These are phyloP conservation scores for Diplodia scrobiculata DNA, from an alignment of 2,329 filamentous ascomycete species.

Conservation along the genomic window DNA sequence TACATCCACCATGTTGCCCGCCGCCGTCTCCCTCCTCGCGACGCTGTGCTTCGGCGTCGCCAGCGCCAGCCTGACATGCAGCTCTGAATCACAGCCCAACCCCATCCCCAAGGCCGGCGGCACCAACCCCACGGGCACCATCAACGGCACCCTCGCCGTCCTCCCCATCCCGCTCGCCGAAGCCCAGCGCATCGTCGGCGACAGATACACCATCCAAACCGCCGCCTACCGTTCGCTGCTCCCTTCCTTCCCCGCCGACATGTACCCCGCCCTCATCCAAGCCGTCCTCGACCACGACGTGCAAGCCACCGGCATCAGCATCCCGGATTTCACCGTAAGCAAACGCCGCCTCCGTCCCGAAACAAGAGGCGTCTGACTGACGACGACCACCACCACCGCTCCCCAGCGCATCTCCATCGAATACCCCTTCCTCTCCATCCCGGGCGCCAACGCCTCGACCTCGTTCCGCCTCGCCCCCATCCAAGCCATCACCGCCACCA, in stretches of 20 bases:
- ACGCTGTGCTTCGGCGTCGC: not conserved
- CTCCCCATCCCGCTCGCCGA: conserved; percentile 54
- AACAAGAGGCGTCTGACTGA: conserved; percentile 32
- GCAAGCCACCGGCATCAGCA: conserved; percentile 47
- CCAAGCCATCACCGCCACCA: conserved; percentile 52
- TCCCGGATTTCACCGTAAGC: conserved; percentile 55
- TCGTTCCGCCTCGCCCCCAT: conserved; percentile 56
- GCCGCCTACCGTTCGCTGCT: conserved; percentile 53
- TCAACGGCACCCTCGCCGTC: conserved; percentile 58
- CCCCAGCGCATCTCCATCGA: conserved; percentile 54
- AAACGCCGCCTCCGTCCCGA: too few species aligned
- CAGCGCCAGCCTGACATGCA: conserved; percentile 31
- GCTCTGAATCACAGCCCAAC: conserved; percentile 48
- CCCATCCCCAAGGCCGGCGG: conserved; percentile 54
- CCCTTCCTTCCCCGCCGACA: conserved; percentile 54
- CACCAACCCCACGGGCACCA: conserved; percentile 53
- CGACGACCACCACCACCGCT: not conserved
- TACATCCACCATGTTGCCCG: not conserved
- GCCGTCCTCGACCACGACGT: conserved; percentile 57
- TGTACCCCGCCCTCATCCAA: conserved; percentile 58
- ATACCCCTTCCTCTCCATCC: conserved; percentile 60
- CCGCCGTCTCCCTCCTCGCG: not conserved
- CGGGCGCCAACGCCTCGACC: conserved; percentile 52
- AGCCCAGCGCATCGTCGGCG: conserved; percentile 54
- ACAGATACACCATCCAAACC: conserved; percentile 55